Conservation (phyloP, 2,329 filamentous ascomycete species). For the Cladosporium halotolerans region DNA sequence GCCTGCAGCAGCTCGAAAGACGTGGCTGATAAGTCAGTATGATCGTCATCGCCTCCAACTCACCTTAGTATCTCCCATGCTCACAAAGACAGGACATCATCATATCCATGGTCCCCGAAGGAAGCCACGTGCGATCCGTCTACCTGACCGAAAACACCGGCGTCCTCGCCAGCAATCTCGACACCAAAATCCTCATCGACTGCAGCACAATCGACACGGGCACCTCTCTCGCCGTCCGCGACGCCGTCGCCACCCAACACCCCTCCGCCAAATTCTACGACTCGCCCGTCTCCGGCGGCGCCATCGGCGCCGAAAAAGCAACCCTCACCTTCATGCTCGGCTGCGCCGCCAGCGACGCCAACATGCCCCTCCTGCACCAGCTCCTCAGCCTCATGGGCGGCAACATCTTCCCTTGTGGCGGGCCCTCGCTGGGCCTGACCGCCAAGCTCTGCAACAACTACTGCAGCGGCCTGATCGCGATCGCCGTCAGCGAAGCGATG, state of each 20-base stretch:
- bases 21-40: conserved; percentile 46
- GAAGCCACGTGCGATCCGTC: conserved; percentile 45
- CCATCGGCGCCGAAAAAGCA: conserved; percentile 46
- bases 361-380: conserved; percentile 38
- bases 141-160: conserved; percentile 43
- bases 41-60: conserved; percentile 8
- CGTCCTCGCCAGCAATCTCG: conserved; percentile 37
- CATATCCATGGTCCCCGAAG: conserved; percentile 50
- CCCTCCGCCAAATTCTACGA: conserved; percentile 46
- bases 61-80: background rate
- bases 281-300: conserved; percentile 48
- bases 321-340: conserved; percentile 53
- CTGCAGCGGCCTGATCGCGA: conserved; percentile 52
- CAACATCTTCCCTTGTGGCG: conserved; percentile 51
- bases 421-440: conserved; percentile 49
- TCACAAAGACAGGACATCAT: conserved; percentile 38
- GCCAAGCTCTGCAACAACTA: conserved; percentile 60
- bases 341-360: conserved; percentile 39
- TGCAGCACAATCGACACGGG: conserved; percentile 52
- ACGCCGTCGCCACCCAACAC: conserved; percentile 33
- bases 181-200: conserved; percentile 46
- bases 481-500: conserved; percentile 53
- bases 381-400: conserved; percentile 49
- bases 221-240: conserved; percentile 43
- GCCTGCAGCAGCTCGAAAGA: conserved; percentile 40